Base-by-base conservation (phyloP, 1,284 basidiomycete species). In the Puccinia triticina region DNA sequence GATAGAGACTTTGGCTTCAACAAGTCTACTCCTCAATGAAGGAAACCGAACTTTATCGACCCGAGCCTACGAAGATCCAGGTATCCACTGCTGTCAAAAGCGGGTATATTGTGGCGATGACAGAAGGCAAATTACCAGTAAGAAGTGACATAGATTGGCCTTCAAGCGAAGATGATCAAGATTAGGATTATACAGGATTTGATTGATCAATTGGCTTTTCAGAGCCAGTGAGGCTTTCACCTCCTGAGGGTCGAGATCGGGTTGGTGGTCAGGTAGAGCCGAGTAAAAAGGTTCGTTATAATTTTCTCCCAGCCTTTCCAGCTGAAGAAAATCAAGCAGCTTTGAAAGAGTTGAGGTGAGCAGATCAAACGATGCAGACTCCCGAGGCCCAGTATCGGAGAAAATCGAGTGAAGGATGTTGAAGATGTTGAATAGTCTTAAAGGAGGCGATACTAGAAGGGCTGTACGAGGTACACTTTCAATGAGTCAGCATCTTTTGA, bases 141-240 rank as follows among this genome's bases (percentile, higher is more conserved):
- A 53, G 21, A 73, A 73, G 46, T 55, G 50, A 55, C 71, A 48
- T 18, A 73, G 10, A 48, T 73, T 73, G 3, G 26, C 23, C 32
- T 73, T 73, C 71, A 73, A 55, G 21, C 71, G 43, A 53, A 73
- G 71, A 12, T 55, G n/a, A 10, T 73, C 71, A 48, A 73, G 46
- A 55, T 53, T 14, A 11, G 7, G 43, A 55, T 55, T 34, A 34
- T 73, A 50, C 3, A 73, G 50, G 16, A 73, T 21, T 21, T 53
- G 43, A 16, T n/a, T 55, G 12, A 73, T 73, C 48, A 73, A 18
- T 29, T n/a, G 48, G 26, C 71, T 73, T 69, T 46, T 69, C 43
- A 53, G 32, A 8, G 32, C 26, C 43, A 34, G 11, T 10, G 21
- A 48, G n/a, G 21, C n/a, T 21, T 5, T 34, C 29, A 8, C 26